Evolutionary conservation across 768 basidiomycete species (phyloP).

Genomic region (Termitomyces sp.): DNA sequence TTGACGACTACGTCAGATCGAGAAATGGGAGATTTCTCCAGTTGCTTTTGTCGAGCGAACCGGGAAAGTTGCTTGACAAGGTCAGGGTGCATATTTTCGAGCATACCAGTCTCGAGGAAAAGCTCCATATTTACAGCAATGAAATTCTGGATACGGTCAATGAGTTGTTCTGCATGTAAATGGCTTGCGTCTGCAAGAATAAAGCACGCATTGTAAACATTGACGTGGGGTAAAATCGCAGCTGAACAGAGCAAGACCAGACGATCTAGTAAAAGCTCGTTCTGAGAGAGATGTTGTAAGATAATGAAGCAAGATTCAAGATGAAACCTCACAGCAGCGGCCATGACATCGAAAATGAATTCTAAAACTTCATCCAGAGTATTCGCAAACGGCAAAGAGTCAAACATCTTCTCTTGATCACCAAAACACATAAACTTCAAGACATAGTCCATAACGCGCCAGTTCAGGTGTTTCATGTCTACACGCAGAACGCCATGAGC

Average conservation of each 20-base stretch:
- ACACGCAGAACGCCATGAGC: constrained; percentile 50
- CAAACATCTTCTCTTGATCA: constrained; percentile 60
- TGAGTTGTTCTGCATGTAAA: constrained; percentile 65
- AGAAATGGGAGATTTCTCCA: constrained; percentile 58
- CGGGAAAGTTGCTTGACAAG: constrained; percentile 64
- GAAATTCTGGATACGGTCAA: constrained; percentile 70
- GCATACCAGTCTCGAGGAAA: constrained; percentile 72
- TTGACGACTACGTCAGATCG: constrained; percentile 50
- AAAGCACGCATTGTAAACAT: constrained; percentile 71
- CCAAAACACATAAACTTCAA: constrained; percentile 77
- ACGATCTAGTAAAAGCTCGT: constrained; percentile 84
- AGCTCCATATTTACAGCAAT: constrained; percentile 83
- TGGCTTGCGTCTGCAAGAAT: constrained; percentile 79
- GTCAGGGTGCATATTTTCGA: constrained; percentile 67
- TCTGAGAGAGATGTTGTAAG: constrained; percentile 35
- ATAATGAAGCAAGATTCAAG: neutral
- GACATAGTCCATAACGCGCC: constrained; percentile 73
- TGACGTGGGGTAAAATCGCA: constrained; percentile 62
- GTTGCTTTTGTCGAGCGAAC: constrained; percentile 56
- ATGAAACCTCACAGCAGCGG: constrained; percentile 62
- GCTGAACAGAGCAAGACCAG: constrained; percentile 80
- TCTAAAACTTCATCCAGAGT: constrained; percentile 75
- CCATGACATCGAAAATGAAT: constrained; percentile 83
- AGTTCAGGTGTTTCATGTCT: constrained; percentile 65
- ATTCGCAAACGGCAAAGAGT: constrained; percentile 56